Evolutionary conservation across 495 filamentous ascomycete genomes (phyloP).

Genomic region (Physcia stellaris): DNA sequence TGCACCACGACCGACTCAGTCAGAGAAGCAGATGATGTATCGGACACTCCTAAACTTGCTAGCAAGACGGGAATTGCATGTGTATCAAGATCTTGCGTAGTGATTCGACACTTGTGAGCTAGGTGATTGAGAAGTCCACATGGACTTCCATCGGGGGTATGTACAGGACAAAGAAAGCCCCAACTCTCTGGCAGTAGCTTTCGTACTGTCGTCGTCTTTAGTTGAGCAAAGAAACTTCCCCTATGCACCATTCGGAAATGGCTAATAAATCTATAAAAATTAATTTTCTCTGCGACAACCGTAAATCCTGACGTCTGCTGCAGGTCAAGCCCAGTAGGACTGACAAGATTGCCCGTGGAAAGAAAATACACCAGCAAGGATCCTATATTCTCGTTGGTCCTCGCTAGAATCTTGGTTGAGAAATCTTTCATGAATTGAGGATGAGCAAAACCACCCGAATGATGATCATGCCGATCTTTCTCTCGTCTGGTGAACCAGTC

Average conservation of each 20-base stretch:
- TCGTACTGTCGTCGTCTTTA: conserved; percentile 94
- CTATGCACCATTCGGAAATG: conserved; percentile 99
- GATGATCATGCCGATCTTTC: too few species aligned
- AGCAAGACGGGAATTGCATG: conserved; percentile 59
- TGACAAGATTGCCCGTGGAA: conserved; percentile 86
- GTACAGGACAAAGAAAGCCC: conserved; percentile 94
- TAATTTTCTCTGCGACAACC: conserved; percentile 96
- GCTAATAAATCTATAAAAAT: conserved; percentile 96
- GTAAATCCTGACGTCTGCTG: conserved; percentile 92
- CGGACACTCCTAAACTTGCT: conserved; percentile 61
- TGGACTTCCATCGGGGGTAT: conserved; percentile 90
- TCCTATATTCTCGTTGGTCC: conserved; percentile 79
- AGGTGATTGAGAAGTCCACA: conserved; percentile 94
- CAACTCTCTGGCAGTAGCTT: conserved; percentile 94
- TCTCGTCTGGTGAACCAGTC: conserved; percentile 62
- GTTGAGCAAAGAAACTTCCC: conserved; percentile 94
- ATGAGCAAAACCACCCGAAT: conserved; percentile 50
- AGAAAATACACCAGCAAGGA: conserved; percentile 84
- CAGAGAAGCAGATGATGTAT: conserved; percentile 56
- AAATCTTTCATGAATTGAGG: conserved; percentile 66
- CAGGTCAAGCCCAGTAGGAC: conserved; percentile 80
- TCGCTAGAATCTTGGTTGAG: conserved; percentile 56
- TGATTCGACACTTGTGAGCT: conserved; percentile 85
- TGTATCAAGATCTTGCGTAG: conserved; percentile 54
- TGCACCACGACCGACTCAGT: conserved; percentile 76